Base-by-base conservation (phyloP, 805 yeast species). In the Phaffomyces opuntiae region DNA sequence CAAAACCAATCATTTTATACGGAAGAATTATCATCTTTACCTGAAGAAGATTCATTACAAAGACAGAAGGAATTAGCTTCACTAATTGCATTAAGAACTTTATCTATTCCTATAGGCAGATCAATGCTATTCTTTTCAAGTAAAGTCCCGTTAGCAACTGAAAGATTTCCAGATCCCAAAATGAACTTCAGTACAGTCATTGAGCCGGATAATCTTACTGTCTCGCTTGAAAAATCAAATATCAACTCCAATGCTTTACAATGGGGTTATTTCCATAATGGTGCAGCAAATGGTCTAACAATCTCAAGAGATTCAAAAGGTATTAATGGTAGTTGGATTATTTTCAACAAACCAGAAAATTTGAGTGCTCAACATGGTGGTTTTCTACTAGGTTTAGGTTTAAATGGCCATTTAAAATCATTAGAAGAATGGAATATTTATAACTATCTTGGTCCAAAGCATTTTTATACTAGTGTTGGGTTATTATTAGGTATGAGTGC, bases 371-470 rank as follows among this genome's bases (percentile, higher is more conserved):
- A 87, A 50, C 96, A 90, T 68, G 97, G 96, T 21, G 99, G 99
- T 0, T 89, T 93, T 54, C 64, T 93, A n/a, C 65, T 88, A 17
- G 99, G 97, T 0, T 68, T 93, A 25, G 99, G 99, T 0, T 67
- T 93, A 29, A 87, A 87, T 64, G 98, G 98, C 0, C 96, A 90
- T 60, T 66, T 93, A 55, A 80, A 76, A 46, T 72, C 74, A 37
- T 66, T 93, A 25, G 98, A 91, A 57, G 96, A 93, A 62, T 93
- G 98, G 97, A 96, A 90, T 60, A 85, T 91, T 29, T 93, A 88
- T 62, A 90, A 91, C 58, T 89, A 88, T 53, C 67, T 93, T 44
- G 95, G 96, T 0, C 95, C 96, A 0, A 90, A 93, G 53, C 88
- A 87, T 56, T 77, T 83, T 4, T 75, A 75, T 36, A 87, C 96